Evolutionary conservation across 768 basidiomycete genomes (phyloP).

Genomic region (Exidia glandulosa): DNA sequence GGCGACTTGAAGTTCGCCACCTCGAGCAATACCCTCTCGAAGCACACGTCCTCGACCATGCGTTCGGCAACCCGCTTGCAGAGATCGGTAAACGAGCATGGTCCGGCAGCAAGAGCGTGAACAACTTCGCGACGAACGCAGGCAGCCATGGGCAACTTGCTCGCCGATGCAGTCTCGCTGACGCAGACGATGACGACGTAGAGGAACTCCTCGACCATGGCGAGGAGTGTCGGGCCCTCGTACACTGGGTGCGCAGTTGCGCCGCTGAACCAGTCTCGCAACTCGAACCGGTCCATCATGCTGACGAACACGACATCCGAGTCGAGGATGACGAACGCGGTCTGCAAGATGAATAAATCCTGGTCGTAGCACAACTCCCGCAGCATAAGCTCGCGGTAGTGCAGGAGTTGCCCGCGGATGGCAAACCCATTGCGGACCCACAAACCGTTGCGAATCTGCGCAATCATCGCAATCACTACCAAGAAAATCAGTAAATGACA

Average conservation of each 20-base stretch:
- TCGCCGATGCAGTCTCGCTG: conserved; percentile 69
- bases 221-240: conserved; percentile 58
- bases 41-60: conserved; percentile 70
- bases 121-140: conserved; percentile 77
- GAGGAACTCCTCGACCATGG: conserved; percentile 88
- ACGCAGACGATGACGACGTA: conserved; percentile 80
- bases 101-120: conserved; percentile 81
- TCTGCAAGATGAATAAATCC: conserved; percentile 84
- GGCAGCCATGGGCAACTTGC: conserved; percentile 47
- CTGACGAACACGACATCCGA: conserved; percentile 72
- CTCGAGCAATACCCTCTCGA: conserved; percentile 65
- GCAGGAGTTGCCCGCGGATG: conserved; percentile 87
- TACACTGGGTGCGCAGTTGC: conserved; percentile 45
- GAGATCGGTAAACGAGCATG: conserved; percentile 83
- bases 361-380: conserved; percentile 96
- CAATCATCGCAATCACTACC: conserved; percentile 77
- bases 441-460: conserved; percentile 86
- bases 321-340: conserved; percentile 60
- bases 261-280: conserved; percentile 71
- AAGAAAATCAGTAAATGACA: not conserved
- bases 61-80: conserved; percentile 86
- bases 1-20: conserved; percentile 79
- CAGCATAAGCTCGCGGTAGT: conserved; percentile 93
- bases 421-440: conserved; percentile 98
- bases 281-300: conserved; percentile 82